Percentiles rank a stretch among this genome's conserved stretches.
These are phyloP conservation scores for Tetradesmus obliquus DNA, from an alignment of 139 green algal species.

Conservation along the genomic window DNA sequence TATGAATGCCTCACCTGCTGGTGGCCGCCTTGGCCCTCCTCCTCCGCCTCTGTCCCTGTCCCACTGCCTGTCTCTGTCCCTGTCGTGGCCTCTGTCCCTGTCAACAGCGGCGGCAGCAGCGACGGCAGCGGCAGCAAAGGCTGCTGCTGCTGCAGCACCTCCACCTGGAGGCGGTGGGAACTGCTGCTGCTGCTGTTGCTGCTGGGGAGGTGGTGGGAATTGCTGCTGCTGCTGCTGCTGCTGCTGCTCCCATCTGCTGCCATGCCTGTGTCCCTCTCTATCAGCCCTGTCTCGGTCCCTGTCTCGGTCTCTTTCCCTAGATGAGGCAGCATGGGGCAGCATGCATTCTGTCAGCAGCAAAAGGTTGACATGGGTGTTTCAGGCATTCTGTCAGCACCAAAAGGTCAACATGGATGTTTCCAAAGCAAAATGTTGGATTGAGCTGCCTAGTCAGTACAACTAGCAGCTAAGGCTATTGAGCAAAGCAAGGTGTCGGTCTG, in stretches of 20 bases:
- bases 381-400: too few species aligned
- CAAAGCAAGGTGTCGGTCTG: too few species aligned
- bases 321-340: background rate
- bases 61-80: background rate
- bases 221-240: conserved; percentile 31
- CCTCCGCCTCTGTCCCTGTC: background rate
- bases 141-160: background rate
- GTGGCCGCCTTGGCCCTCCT: background rate
- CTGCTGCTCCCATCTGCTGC: background rate
- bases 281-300: background rate
- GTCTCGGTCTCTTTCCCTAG: background rate
- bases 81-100: background rate
- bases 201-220: background rate
- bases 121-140: background rate
- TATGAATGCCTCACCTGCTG: background rate
- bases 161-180: background rate
- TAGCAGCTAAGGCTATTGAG: too few species aligned
- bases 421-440: too few species aligned
- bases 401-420: too few species aligned
- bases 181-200: conserved; percentile 12
- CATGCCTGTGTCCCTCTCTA: background rate
- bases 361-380: too few species aligned
- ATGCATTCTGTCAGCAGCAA: too few species aligned
- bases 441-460: too few species aligned
- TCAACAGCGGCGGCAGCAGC: background rate